phyloP scores from a whole-genome alignment of 2,329 filamentous ascomycete species.

The Colletotrichum cuscutae region DNA sequence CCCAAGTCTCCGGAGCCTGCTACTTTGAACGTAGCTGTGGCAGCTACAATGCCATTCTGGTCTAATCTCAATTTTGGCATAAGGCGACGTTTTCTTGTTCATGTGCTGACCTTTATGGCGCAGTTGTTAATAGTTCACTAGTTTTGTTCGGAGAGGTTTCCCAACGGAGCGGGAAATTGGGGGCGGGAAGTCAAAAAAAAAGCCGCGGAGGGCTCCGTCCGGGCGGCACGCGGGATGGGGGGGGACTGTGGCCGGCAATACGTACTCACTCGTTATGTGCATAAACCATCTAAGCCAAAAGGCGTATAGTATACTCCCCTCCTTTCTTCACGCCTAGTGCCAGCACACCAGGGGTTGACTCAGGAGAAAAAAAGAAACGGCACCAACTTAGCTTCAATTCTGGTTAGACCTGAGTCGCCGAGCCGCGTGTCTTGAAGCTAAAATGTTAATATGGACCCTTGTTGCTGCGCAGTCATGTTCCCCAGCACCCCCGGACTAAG shows the following conservation, averaged over 20 bases:
- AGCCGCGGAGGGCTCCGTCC: not conserved
- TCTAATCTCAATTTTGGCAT: not conserved
- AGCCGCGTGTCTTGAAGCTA: not conserved
- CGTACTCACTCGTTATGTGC: constrained; percentile 1
- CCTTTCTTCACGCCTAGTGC: not conserved
- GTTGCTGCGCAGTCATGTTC: not conserved
- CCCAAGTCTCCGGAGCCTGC: not conserved
- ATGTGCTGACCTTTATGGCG: not conserved
- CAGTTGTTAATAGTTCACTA: not conserved
- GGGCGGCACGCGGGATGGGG: not conserved
- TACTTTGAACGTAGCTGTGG: not conserved
- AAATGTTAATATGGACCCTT: no score
- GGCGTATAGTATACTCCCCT: not conserved
- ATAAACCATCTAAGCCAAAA: not conserved
- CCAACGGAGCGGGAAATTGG: not conserved
- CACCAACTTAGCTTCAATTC: not conserved
- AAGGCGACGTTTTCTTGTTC: not conserved
- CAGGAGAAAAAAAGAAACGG: no score
- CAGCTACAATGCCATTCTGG: not conserved
- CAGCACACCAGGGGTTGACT: not conserved
- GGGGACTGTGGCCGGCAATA: not conserved
- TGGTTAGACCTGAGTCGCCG: not conserved
- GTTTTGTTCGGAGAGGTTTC: not conserved
- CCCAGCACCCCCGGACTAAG: not conserved
- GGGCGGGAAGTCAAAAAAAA: not conserved